These are phyloP conservation scores for Besnoitia besnoiti DNA, from an alignment of 169 alveolate genomes.

Conservation along the genomic window DNA sequence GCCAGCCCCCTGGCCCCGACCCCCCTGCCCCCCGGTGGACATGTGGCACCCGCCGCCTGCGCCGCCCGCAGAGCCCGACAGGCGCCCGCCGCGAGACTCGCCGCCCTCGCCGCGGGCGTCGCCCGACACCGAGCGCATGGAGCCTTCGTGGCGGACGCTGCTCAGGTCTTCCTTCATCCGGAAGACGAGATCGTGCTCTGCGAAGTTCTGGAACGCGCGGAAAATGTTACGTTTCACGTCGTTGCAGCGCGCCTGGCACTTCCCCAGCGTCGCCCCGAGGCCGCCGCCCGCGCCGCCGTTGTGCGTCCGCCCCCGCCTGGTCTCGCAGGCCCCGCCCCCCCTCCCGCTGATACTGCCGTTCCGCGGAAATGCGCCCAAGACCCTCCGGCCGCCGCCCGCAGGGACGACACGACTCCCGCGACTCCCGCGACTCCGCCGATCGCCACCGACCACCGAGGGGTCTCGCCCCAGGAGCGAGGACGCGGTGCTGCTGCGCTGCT, in stretches of 20 bases:
- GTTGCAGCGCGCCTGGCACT: neutral
- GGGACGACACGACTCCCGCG: neutral
- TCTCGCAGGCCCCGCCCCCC: neutral
- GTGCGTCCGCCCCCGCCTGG: neutral
- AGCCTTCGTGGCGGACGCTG: neutral
- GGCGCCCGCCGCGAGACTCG: neutral
- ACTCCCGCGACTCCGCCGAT: neutral
- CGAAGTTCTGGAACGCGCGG: conserved; percentile 1
- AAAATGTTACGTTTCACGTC: neutral
- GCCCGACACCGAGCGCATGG: conserved; percentile 8
- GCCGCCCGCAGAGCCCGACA: neutral
- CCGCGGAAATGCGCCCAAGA: too few relatives aligned
- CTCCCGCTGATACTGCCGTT: neutral
- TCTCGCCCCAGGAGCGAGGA: neutral
- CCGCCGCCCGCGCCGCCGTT: neutral
- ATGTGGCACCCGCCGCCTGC: too few relatives aligned
- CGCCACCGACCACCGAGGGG: neutral
- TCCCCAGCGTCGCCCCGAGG: neutral
- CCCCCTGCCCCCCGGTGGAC: neutral
- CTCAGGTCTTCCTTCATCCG: conserved; percentile 26
- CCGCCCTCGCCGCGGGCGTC: neutral
- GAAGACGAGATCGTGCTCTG: conserved; percentile 31
- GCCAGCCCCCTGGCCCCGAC: neutral
- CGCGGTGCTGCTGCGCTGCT: neutral
- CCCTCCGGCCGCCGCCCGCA: too few relatives aligned